Base-by-base conservation (phyloP, 768 basidiomycete genomes). In the Calocera cornea region DNA sequence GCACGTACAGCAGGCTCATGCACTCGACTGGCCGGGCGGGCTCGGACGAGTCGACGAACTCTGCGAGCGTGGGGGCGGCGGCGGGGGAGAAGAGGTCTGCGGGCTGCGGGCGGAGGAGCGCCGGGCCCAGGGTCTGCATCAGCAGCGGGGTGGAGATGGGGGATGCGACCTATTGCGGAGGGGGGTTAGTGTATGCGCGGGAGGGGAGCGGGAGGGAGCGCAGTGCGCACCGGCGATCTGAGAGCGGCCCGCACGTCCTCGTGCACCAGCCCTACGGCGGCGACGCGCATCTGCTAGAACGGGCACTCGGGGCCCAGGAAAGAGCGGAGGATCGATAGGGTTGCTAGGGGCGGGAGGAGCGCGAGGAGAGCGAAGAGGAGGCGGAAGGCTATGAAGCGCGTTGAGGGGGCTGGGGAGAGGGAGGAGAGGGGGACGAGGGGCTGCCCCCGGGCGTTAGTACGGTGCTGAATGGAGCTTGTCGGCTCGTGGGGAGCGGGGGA, bases 231-330 rank as follows among this genome's bases (percentile, higher is more conserved):
- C 54, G 11, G 14, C 54, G 14, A 5, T 22, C 22, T 60, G 14
- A 83, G 74, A 0, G 80, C 83, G 64, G 86, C 82, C 14, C 90
- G 74, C 0, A 86, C 76, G 1, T 84, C 83, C 64, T 90, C 87
- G 73, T 87, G 88, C 0, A 89, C 80, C 1, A 90, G 78, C 0
- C 86, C 86, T 0, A 91, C 79, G 0, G 86, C 83, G 0, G 88
- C 86, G 0, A 84, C 83, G 10, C 85, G 81, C 81, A 90, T 87
- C 72, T 87, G 86, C 0, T 85, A 85, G 54, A 83, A 82, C 17
- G 83, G 77, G 33, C 60, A 36, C 11, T 63, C 31, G 3, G 75
- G 74, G n/a, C 83, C 80, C 8, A 79, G 67, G 24, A 90, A 78
- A 38, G 84, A 84, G 12, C 78, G 75, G 1, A 90, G 78, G 10